Base-by-base conservation (phyloP, 352 stramenopile genomes). In the Pythium chondricola region DNA sequence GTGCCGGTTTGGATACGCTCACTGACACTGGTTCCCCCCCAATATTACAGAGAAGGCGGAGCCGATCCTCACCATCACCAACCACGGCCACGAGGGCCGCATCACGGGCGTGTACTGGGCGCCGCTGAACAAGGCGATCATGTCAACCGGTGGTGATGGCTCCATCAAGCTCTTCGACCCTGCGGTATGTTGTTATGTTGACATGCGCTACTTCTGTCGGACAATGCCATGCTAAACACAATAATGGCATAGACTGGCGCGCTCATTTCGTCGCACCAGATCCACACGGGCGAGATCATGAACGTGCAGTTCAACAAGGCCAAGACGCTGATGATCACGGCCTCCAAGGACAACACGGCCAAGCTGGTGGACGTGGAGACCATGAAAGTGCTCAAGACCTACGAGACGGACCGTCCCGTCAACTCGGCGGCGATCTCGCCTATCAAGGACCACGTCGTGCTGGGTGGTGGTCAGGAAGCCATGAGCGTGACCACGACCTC, bases 351-450 rank as follows among this genome's bases (percentile, higher is more conserved):
- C 78, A 98, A 97, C 68, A 98, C 88, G 44, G 74, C 95, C 54
- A 99, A 98, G 72, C 60, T 99, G 36, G 87, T 97, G 59, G 95
- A 99, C 65, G 87, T 97, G 0, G 80, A 97, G 43, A 95, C 95
- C 45, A 69, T 98, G 32, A 92, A 97, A 61, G 85, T 98, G 62
- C 74, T 99, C 43, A 98, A 99, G 72, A 97, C 88, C 18, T 99
- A 98, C 83, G 90, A 97, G 59, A 99, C 95, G 16, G 97, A 99
- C 67, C 87, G 96, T 60, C 95, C 96, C 0, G 94, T 99, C 13
- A 99, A 99, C 75, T 97, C 97, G 65, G 95, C 94, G 3, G 95
- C 96, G 38, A 98, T 99, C 59, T 98, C 89, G 16, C 95, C 97
- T 20, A 97, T 87, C 20, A 98, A 98, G 68, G 81, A 96, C 56